phyloP scores from a whole-genome alignment of 192 early-diverging fungal genomes.

The Linnemannia elongata region DNA sequence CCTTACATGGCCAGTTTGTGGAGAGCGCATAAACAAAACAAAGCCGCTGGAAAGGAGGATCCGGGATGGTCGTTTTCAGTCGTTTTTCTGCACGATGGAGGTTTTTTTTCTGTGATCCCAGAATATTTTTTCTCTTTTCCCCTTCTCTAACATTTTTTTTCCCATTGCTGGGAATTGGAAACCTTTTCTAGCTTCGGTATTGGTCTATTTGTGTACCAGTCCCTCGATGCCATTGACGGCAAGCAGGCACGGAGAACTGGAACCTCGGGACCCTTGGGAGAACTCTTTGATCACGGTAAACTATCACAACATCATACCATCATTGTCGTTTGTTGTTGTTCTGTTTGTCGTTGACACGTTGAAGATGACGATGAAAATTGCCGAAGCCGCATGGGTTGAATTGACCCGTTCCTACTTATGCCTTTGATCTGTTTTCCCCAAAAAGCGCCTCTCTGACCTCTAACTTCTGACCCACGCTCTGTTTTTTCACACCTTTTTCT shows the following conservation, averaged over 20 bases:
- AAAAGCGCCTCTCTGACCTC: neutral
- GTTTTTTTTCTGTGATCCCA: neutral
- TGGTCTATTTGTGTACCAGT: conserved; percentile 91
- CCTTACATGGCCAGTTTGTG: neutral
- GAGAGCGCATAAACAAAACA: neutral
- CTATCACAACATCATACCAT: neutral
- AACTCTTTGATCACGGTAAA: conserved; percentile 96
- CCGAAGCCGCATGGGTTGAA: neutral
- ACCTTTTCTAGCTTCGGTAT: conserved; percentile 67
- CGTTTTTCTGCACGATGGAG: neutral
- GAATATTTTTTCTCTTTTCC: neutral
- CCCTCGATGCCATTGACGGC: conserved; percentile 94
- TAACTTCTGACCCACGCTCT: neutral
- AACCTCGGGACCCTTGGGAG: conserved; percentile 89
- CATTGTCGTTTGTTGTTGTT: conserved; percentile 3
- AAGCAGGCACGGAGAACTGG: conserved; percentile 95
- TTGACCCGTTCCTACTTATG: neutral
- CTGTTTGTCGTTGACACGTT: conserved; percentile 18
- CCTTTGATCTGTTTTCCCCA: neutral
- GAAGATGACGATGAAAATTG: neutral
- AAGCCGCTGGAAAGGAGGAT: neutral
- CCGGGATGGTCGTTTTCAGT: neutral
- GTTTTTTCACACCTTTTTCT: neutral
- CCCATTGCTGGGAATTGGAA: neutral
- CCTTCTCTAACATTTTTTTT: neutral